These are phyloP conservation scores for Vaccinium macrocarpon DNA, from an alignment of 148 eudicot genomes.

Conservation along the genomic window DNA sequence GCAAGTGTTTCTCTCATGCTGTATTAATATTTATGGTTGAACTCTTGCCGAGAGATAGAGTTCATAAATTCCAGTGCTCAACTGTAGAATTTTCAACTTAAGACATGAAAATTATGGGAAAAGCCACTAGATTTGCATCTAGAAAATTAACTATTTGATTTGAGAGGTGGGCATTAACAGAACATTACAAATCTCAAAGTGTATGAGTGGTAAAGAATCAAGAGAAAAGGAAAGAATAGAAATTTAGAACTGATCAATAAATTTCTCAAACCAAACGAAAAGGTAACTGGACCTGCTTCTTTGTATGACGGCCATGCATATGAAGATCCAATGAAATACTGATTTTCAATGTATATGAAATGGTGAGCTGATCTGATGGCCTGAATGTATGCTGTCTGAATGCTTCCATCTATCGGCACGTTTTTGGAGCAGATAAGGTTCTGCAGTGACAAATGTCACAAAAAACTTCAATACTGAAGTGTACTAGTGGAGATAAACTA, in stretches of 20 bases:
- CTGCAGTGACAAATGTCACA: conserved; percentile 43
- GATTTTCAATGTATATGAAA: conserved; percentile 90
- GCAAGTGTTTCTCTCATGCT: neutral
- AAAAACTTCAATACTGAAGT: neutral
- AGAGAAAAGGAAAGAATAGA: neutral
- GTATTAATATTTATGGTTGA: neutral
- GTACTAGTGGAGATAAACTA: neutral
- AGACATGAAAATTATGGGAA: neutral
- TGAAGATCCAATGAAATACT: conserved; percentile 93
- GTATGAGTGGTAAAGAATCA: neutral
- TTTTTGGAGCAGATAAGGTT: conserved; percentile 74
- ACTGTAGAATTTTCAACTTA: neutral
- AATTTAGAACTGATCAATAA: neutral
- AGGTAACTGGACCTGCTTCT: conserved; percentile 62
- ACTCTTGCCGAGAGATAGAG: neutral
- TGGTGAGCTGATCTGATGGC: conserved; percentile 98
- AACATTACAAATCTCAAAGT: conserved; percentile 3
- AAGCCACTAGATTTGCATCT: neutral
- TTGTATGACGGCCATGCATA: conserved; percentile 93
- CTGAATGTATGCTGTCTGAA: conserved; percentile 92
- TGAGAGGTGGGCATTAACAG: neutral
- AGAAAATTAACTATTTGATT: neutral
- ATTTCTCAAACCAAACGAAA: neutral
- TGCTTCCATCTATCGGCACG: conserved; percentile 85
- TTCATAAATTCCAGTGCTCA: neutral